Percentiles rank a stretch among this genome's conserved stretches.
Evolutionary conservation across 2,329 filamentous ascomycete genomes (phyloP).

Genomic region (Pseudonectria foliicola): DNA sequence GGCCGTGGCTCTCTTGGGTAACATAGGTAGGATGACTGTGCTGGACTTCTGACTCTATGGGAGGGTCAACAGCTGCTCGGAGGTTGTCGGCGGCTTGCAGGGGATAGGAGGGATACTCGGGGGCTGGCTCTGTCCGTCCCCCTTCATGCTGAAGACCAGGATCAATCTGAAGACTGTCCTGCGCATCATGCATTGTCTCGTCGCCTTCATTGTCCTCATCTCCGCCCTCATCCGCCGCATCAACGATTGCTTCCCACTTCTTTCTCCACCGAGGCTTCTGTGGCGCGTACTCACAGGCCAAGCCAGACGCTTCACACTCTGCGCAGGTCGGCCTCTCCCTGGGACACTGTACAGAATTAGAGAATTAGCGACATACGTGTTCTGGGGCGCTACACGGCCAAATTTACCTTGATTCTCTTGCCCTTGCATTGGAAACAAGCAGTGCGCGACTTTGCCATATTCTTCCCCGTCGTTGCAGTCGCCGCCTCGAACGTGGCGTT

Average conservation of each 20-base stretch:
- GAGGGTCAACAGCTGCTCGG: too few species aligned
- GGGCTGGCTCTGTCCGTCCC: conserved; percentile 6
- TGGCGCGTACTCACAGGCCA: conserved; percentile 34
- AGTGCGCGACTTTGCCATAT: conserved; percentile 23
- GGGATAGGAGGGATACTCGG: neutral
- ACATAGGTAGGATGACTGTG: too few species aligned
- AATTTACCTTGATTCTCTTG: conserved; percentile 32
- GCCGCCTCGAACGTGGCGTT: conserved; percentile 1
- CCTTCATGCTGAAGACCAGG: conserved; percentile 7
- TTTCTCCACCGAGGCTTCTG: conserved; percentile 19
- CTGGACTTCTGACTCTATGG: too few species aligned
- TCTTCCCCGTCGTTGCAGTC: conserved; percentile 6
- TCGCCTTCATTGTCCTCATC: conserved; percentile 10
- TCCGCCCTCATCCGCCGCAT: conserved; percentile 8
- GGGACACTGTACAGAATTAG: conserved; percentile 28
- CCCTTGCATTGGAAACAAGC: conserved; percentile 31
- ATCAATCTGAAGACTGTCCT: conserved; percentile 1
- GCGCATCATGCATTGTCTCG: conserved; percentile 11
- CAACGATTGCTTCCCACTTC: conserved; percentile 13
- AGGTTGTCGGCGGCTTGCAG: too few species aligned
- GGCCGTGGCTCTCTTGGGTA: too few species aligned
- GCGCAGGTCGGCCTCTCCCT: conserved; percentile 33
- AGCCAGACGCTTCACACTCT: conserved; percentile 26
- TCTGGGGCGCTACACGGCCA: neutral
- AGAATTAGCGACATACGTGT: neutral